Conservation (phyloP, 2,329 filamentous ascomycete species). For the Escovopsis sp. region DNA sequence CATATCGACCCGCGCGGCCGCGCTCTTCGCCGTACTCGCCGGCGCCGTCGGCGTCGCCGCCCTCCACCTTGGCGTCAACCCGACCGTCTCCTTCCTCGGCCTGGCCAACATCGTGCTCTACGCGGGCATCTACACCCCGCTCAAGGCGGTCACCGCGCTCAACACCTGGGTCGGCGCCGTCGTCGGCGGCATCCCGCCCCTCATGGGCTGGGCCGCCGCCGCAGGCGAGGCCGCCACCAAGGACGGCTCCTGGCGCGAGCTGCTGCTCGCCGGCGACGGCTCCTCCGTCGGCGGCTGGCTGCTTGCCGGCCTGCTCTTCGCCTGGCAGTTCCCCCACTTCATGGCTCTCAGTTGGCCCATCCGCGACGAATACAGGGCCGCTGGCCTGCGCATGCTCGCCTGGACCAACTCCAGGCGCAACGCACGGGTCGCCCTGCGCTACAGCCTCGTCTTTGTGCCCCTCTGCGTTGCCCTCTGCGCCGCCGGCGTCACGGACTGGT, state of each 20-base stretch:
- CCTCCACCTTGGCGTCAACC: constrained; percentile 83
- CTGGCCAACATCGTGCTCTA: constrained; percentile 78
- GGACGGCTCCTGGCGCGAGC: constrained; percentile 60
- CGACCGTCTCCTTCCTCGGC: constrained; percentile 77
- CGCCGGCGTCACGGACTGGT: constrained; percentile 68
- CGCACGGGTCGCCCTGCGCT: constrained; percentile 72
- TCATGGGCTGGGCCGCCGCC: constrained; percentile 97
- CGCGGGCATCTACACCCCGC: constrained; percentile 78
- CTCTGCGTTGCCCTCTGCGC: constrained; percentile 70
- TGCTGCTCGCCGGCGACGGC: constrained; percentile 51
- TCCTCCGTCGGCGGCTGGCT: constrained; percentile 71
- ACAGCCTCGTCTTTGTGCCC: constrained; percentile 73
- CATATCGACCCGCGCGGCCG: constrained; percentile 53
- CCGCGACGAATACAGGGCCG: constrained; percentile 69
- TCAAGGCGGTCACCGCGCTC: constrained; percentile 71
- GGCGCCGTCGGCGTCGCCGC: constrained; percentile 54
- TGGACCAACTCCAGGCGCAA: constrained; percentile 83
- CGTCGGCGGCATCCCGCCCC: constrained; percentile 80
- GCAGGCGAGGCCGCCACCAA: constrained; percentile 72
- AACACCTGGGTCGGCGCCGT: constrained; percentile 95
- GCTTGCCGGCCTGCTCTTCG: constrained; percentile 67
- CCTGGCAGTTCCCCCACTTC: constrained; percentile 98
- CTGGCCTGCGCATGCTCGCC: constrained; percentile 56
- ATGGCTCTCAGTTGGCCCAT: constrained; percentile 86
- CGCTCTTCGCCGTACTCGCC: constrained; percentile 63